Conservation (phyloP, 805 yeast species). For the Suhomyces pyralidae region DNA sequence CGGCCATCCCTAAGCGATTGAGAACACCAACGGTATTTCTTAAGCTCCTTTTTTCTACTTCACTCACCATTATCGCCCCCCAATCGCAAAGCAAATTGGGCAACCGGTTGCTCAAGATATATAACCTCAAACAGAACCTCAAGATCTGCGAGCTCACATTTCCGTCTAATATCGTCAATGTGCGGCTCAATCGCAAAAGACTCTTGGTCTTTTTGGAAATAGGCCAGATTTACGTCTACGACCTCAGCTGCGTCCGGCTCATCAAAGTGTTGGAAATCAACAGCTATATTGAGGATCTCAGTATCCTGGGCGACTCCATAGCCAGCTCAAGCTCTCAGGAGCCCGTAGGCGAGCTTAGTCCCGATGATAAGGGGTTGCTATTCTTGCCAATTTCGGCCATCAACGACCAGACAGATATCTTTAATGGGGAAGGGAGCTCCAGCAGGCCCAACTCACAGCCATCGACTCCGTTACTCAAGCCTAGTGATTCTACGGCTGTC, state of each 20-base stretch:
- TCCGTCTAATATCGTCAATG: conserved; percentile 68
- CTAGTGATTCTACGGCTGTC: conserved; percentile 17
- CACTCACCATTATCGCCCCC: conserved; percentile 41
- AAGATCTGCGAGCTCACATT: conserved; percentile 85
- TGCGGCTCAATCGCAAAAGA: conserved; percentile 78
- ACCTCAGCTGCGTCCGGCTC: conserved; percentile 83
- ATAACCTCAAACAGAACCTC: conserved; percentile 39
- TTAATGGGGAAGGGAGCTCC: conserved; percentile 16
- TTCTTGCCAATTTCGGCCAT: conserved; percentile 32
- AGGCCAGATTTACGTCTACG: conserved; percentile 85
- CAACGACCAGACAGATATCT: conserved; percentile 30
- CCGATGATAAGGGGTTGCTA: conserved; percentile 34
- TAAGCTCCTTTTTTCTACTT: conserved; percentile 41
- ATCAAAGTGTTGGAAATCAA: conserved; percentile 42
- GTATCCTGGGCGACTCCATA: background rate
- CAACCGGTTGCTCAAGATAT: conserved; percentile 34
- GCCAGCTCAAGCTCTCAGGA: background rate
- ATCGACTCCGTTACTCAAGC: conserved; percentile 12
- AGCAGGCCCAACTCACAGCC: conserved; percentile 10
- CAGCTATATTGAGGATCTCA: conserved; percentile 1
- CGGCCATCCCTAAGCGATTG: background rate
- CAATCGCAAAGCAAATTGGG: conserved; percentile 18
- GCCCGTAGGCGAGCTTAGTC: conserved; percentile 36
- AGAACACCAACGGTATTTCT: conserved; percentile 26
- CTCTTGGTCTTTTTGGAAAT: conserved; percentile 67